Percentiles rank a stretch among this genome's conserved stretches.
Conservation (phyloP, 352 stramenopile species). For the Globisporangium barbulae region DNA sequence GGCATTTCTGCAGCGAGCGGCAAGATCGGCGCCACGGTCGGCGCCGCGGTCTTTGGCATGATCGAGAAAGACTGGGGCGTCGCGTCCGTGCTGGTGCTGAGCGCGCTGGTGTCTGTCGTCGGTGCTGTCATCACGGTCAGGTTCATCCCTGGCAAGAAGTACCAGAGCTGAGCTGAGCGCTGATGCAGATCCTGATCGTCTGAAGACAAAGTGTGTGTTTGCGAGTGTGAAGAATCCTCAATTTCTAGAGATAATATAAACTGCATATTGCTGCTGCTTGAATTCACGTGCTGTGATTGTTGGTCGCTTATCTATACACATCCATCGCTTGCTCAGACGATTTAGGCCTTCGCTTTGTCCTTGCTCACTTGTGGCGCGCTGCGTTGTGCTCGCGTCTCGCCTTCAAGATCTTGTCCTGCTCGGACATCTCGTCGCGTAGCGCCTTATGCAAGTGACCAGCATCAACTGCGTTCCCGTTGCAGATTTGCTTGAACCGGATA, state of each 20-base stretch:
- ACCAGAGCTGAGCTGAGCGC: conserved; percentile 14
- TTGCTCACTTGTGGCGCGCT: conserved; percentile 20
- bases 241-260: conserved; percentile 12
- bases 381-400: conserved; percentile 44
- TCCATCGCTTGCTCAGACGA: background rate
- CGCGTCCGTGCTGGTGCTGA: conserved; percentile 52
- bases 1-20: conserved; percentile 71
- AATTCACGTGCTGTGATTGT: background rate
- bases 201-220: conserved; percentile 1
- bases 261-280: background rate
- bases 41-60: conserved; percentile 57
- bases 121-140: conserved; percentile 59
- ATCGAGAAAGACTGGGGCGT: conserved; percentile 62
- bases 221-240: conserved; percentile 3
- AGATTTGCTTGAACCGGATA: conserved; percentile 64
- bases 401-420: conserved; percentile 53
- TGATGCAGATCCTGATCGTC: background rate
- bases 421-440: conserved; percentile 47
- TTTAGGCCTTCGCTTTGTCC: background rate
- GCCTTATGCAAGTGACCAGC: conserved; percentile 58
- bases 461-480: conserved; percentile 51
- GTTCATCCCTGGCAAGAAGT: conserved; percentile 55
- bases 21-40: conserved; percentile 71
- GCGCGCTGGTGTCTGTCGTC: conserved; percentile 51
- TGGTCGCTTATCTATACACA: background rate